These are phyloP conservation scores for Periconia sp. DNA, from an alignment of 2,329 filamentous ascomycete genomes.

Conservation along the genomic window DNA sequence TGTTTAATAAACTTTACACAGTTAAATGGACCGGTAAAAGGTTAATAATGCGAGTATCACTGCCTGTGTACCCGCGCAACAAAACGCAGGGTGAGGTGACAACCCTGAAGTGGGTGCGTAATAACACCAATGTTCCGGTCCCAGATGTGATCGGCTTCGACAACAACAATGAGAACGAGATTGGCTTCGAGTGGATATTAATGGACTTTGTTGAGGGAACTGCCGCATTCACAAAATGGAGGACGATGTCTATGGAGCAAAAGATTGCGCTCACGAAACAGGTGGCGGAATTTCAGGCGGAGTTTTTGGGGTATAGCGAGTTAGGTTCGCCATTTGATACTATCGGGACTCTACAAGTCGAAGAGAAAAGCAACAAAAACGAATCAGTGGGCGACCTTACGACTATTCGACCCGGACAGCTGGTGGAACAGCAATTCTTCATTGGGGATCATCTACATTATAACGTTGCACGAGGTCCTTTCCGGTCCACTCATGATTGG, in stretches of 20 bases:
- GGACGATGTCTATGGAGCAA: conserved; percentile 4
- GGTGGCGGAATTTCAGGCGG: conserved; percentile 3
- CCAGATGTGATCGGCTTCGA: conserved; percentile 14
- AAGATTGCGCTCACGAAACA: conserved; percentile 1
- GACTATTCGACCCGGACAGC: background rate
- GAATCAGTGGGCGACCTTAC: background rate
- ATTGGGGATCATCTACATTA: conserved; percentile 4
- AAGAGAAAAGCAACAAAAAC: background rate
- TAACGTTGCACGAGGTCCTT: conserved; percentile 8
- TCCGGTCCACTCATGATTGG: conserved; percentile 8
- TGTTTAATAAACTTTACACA: conserved; percentile 13
- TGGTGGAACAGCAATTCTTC: conserved; percentile 9
- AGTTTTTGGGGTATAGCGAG: background rate
- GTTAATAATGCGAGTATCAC: conserved; percentile 29
- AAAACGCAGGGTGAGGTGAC: conserved; percentile 19
- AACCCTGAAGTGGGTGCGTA: conserved; percentile 18
- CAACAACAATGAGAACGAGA: conserved; percentile 10
- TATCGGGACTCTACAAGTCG: conserved; percentile 2
- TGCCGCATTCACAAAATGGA: background rate
- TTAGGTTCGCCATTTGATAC: background rate
- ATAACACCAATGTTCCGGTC: conserved; percentile 17
- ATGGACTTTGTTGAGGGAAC: conserved; percentile 20
- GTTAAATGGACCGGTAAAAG: background rate
- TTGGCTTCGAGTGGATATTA: conserved; percentile 30
- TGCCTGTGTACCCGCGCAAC: conserved; percentile 19